Evolutionary conservation across 2,329 filamentous ascomycete genomes (phyloP).

Genomic region (Cladosporium sp.): DNA sequence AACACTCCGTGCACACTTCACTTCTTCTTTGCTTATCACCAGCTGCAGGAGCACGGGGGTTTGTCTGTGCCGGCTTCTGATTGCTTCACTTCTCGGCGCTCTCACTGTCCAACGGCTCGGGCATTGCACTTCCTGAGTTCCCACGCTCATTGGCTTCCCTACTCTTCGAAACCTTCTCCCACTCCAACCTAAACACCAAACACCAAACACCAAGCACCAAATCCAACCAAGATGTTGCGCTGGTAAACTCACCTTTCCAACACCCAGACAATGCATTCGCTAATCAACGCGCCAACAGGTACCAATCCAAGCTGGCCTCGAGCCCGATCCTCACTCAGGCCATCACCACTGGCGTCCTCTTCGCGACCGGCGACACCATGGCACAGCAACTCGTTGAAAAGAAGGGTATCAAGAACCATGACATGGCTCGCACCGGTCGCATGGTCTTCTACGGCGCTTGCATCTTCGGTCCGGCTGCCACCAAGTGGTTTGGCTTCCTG

Average conservation of each 20-base stretch:
- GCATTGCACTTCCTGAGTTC: slow-evolving; percentile 1
- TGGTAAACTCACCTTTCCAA: slow-evolving; percentile 30
- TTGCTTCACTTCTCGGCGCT: background rate
- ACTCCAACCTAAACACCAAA: background rate
- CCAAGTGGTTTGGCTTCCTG: slow-evolving; percentile 79
- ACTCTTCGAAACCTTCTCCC: background rate
- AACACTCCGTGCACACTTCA: background rate
- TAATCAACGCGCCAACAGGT: slow-evolving; percentile 49
- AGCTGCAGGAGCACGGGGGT: background rate
- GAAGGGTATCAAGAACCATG: slow-evolving; percentile 67
- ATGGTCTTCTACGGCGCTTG: slow-evolving; percentile 75
- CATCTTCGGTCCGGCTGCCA: slow-evolving; percentile 82
- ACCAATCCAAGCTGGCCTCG: slow-evolving; percentile 73
- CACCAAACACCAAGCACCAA: background rate
- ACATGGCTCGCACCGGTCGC: slow-evolving; percentile 62
- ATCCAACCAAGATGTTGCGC: slow-evolving; percentile 33
- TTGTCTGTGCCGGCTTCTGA: background rate
- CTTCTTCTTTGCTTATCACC: background rate
- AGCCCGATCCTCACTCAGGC: slow-evolving; percentile 85
- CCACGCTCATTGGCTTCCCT: background rate
- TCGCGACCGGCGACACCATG: slow-evolving; percentile 83
- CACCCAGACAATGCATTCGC: slow-evolving; percentile 4
- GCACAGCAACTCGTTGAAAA: slow-evolving; percentile 88
- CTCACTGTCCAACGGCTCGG: slow-evolving; percentile 1
- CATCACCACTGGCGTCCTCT: slow-evolving; percentile 83